Base-by-base conservation (phyloP, 2,329 filamentous ascomycete genomes). In the Diaporthe velutina region DNA sequence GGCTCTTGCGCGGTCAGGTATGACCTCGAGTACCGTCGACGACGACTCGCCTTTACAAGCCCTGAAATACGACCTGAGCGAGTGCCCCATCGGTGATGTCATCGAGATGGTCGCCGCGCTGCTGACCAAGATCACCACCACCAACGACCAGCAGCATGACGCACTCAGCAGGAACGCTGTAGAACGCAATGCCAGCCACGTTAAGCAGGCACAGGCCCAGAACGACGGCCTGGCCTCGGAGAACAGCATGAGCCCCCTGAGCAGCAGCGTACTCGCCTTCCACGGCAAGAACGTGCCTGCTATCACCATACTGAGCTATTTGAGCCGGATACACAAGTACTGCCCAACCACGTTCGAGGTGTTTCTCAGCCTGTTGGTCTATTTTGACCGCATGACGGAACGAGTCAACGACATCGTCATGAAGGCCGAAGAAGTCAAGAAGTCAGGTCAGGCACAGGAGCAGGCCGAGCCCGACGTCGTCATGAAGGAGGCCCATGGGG, bases 21-120 rank as follows among this genome's bases (percentile, higher is more conserved):
- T 93, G 75, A 87, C 93, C 81, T 91, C 86, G 33, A 85, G 85
- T n/a, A 85, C 89, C 79, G 86, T 86, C 73, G 83, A 87, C 73
- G 88, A 87, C 77, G 89, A 87, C 75, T 85, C 86, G 17, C 87
- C 86, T 45, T 82, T 87, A 50, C 88, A 89, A 78, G 88, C 88
- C 77, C 89, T 89, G 84, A 91, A 91, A 82, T 99, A 98, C 83
- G 97, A 98, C 84, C 98, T 99, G 79, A 98, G 96, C 85, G 94
- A 92, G 71, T 98, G 99, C 96, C 97, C 97, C 70, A 97, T 98
- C 73, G 92, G 93, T 78, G 96, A 99, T 81, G 95, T 99, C 79
- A 99, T 99, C 82, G 96, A 98, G 84, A 98, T 99, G 97, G 97
- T 99, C 5, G 97, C 97, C 6, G 97, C 96, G 9, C 89, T 99